Evolutionary conservation across 164 flowering plant genomes (phyloP).

Genomic region (Taxillus chinensis): DNA sequence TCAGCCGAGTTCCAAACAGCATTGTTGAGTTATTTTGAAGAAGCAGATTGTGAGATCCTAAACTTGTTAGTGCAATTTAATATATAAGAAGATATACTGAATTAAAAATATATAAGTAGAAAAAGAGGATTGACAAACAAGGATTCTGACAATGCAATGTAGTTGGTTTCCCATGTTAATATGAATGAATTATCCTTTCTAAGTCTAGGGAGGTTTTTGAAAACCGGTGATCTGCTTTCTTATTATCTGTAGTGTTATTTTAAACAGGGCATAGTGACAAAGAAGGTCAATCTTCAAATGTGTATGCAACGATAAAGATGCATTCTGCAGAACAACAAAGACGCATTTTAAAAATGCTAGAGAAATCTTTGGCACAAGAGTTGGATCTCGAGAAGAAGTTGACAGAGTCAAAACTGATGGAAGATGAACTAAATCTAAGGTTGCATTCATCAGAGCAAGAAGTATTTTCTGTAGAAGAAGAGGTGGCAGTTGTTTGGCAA

Average conservation of each 20-base stretch:
- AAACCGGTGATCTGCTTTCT: neutral
- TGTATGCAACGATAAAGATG: slow-evolving; percentile 35
- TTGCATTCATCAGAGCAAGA: slow-evolving; percentile 39
- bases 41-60: slow-evolving; percentile 32
- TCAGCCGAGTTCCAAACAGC: slow-evolving; percentile 41
- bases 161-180: no score
- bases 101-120: neutral
- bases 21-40: slow-evolving; percentile 20
- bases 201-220: neutral
- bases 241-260: neutral
- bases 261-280: slow-evolving; percentile 32
- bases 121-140: neutral
- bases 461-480: slow-evolving; percentile 43
- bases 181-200: neutral
- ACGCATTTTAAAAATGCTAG: slow-evolving; percentile 65
- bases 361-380: slow-evolving; percentile 83
- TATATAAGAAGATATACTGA: neutral
- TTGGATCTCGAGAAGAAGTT: slow-evolving; percentile 74
- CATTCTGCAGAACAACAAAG: slow-evolving; percentile 63
- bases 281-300: slow-evolving; percentile 17
- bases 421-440: slow-evolving; percentile 48
- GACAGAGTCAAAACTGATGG: slow-evolving; percentile 37
- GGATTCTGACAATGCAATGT: neutral
- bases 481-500: slow-evolving; percentile 23
- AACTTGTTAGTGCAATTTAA: neutral